These are phyloP conservation scores for Xylaria polymorpha DNA, from an alignment of 2,329 filamentous ascomycete species.

Conservation along the genomic window DNA sequence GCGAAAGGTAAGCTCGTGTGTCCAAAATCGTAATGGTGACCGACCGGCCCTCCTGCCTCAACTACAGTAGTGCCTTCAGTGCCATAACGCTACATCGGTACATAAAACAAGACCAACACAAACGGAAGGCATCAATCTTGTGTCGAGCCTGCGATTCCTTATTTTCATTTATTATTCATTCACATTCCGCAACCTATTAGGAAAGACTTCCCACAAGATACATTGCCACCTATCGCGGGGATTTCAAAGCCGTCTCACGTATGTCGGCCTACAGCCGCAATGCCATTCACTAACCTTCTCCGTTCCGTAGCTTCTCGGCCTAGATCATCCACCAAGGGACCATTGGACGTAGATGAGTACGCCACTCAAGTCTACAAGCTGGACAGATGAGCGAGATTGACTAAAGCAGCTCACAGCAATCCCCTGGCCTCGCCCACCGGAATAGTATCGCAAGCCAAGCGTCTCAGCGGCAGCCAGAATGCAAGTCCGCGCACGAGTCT, in stretches of 20 bases:
- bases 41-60: neutral
- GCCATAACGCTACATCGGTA: neutral
- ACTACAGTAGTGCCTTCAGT: neutral
- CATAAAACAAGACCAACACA: conserved; percentile 6
- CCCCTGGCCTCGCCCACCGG: conserved; percentile 41
- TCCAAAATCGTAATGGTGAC: conserved; percentile 4
- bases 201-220: neutral
- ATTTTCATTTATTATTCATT: neutral
- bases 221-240: neutral
- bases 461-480: conserved; percentile 41
- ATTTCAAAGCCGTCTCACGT: neutral
- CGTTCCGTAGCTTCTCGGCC: conserved; percentile 65
- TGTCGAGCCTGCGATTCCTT: conserved; percentile 4
- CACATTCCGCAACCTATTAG: neutral
- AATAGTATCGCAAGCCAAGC: conserved; percentile 45
- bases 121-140: neutral
- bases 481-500: conserved; percentile 44
- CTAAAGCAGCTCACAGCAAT: conserved; percentile 37
- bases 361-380: conserved; percentile 47
- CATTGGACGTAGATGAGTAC: conserved; percentile 81
- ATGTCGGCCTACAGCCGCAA: conserved; percentile 22
- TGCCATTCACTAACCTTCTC: conserved; percentile 46
- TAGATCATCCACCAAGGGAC: conserved; percentile 79
- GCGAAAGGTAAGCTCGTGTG: conserved; percentile 44
- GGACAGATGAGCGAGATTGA: conserved; percentile 21